Evolutionary conservation across 2,329 filamentous ascomycete genomes (phyloP), one percentile per base, ranked within the genome.

Genomic region (Nemania abortiva): DNA sequence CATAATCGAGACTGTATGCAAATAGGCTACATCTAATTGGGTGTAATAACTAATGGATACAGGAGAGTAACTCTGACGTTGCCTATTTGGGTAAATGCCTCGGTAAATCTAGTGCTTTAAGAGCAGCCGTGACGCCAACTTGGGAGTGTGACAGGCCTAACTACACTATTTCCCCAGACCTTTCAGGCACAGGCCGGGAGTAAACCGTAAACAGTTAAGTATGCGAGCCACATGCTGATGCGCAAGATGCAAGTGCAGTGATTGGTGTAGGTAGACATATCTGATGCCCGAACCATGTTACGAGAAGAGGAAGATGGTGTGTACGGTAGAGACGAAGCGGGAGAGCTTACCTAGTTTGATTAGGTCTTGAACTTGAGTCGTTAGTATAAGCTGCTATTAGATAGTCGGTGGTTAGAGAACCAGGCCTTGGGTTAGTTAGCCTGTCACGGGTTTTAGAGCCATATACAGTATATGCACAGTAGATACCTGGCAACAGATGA

Each of bases 51-150:
- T n/a, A n/a, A 47, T n/a, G n/a, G 4, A 15, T 11, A 42, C 37
- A 15, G 13, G 15, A 5, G 18, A 47, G 18, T n/a, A 47, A 47
- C n/a, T n/a, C 15, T 6, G 18, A 47, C 7, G 15, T 54, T 47
- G 15, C 42, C 42, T 47, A 13, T 57, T 66, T 42, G 9, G 53
- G 65, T 45, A 67, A 62, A 62, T 63, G 34, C 45, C 58, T 63
- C 65, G 53, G 65, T 31, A 66, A 37, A 56, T 37, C 42, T 39
- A 22, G 10, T 24, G 15, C 39, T 62, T 22, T 63, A 34, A n/a
- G 18, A 54, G 13, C 22, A 20, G 20, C 20, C 3, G 3, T 58
- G 20, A 10, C 20, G 27, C 11, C 42, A 45, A 45, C 11, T n/a
- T 6, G 13, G 13, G 13, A 45, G 13, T 4, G 4, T 4, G 50